These are phyloP conservation scores for Fomitopsis schrenkii DNA, from an alignment of 1,284 basidiomycete species.

Conservation along the genomic window DNA sequence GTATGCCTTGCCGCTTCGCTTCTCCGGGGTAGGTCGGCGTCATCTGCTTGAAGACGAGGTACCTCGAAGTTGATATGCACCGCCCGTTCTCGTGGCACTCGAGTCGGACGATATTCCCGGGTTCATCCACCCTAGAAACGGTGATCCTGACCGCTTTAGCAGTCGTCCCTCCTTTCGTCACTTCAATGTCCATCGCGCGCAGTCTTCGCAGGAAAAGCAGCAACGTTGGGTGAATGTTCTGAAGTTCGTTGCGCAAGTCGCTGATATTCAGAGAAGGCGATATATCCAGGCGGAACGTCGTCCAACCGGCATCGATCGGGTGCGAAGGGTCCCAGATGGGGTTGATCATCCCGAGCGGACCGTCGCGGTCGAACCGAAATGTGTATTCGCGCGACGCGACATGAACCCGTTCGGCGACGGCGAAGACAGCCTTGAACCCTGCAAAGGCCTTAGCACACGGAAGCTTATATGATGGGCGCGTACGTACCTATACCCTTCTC, in stretches of 20 bases:
- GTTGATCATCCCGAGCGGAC: background rate
- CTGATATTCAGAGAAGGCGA: background rate
- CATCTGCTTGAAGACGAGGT: background rate
- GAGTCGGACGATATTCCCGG: background rate
- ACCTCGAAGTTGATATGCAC: background rate
- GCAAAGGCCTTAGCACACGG: too few species aligned
- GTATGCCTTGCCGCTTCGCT: background rate
- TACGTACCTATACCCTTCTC: background rate
- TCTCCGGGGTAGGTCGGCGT: background rate
- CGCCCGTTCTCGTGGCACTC: background rate
- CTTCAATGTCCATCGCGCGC: background rate
- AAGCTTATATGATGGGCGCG: too few species aligned
- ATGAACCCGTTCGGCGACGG: background rate
- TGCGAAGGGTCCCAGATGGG: background rate
- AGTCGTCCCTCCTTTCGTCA: background rate
- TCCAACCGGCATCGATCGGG: background rate
- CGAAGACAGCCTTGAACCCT: constrained; percentile 1
- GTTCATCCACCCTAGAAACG: background rate
- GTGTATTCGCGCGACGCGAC: background rate
- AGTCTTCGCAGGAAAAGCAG: background rate
- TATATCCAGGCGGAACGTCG: background rate
- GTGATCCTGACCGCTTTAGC: background rate
- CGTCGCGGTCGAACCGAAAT: background rate
- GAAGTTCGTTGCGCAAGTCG: background rate
- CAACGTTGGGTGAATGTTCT: background rate